phyloP scores from a whole-genome alignment of 306 rosid genomes.

The Purshia tridentata region DNA sequence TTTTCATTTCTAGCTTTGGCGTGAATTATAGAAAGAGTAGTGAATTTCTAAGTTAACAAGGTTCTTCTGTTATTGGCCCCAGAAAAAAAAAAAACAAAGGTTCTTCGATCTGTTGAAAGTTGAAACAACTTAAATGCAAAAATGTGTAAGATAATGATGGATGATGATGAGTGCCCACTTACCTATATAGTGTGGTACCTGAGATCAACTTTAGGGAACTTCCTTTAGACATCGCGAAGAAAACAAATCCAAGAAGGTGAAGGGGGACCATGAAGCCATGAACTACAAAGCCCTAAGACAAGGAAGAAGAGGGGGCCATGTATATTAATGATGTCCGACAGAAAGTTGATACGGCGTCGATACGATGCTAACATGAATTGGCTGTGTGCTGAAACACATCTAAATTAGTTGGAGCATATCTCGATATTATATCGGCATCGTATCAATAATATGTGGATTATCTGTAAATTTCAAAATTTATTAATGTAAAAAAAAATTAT shows the following conservation, averaged over 20 bases:
- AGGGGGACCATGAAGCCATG: constrained; percentile 36
- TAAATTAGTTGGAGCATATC: too few species aligned
- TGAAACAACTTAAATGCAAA: neutral
- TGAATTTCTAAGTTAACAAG: neutral
- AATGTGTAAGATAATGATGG: neutral
- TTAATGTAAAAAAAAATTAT: too few species aligned
- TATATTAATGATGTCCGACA: neutral
- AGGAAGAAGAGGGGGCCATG: constrained; percentile 45
- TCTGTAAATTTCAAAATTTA: too few species aligned
- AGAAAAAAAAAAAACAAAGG: too few species aligned
- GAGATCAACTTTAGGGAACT: constrained; percentile 11
- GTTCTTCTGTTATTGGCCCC: neutral
- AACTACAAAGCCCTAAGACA: constrained; percentile 30
- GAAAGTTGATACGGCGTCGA: too few species aligned
- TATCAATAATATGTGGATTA: too few species aligned
- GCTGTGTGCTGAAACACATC: too few species aligned
- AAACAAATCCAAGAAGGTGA: constrained; percentile 1
- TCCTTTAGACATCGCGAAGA: constrained; percentile 7
- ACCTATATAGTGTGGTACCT: neutral
- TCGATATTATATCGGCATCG: too few species aligned
- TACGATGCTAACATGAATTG: too few species aligned
- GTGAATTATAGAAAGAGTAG: too few species aligned
- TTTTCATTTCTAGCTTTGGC: too few species aligned
- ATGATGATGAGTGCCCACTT: constrained; percentile 23
- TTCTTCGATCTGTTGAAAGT: too few species aligned